Evolutionary conservation across 2,329 filamentous ascomycete species (phyloP), one percentile per base, ranked within the genome.

Genomic region (Nigrospora oryzae): DNA sequence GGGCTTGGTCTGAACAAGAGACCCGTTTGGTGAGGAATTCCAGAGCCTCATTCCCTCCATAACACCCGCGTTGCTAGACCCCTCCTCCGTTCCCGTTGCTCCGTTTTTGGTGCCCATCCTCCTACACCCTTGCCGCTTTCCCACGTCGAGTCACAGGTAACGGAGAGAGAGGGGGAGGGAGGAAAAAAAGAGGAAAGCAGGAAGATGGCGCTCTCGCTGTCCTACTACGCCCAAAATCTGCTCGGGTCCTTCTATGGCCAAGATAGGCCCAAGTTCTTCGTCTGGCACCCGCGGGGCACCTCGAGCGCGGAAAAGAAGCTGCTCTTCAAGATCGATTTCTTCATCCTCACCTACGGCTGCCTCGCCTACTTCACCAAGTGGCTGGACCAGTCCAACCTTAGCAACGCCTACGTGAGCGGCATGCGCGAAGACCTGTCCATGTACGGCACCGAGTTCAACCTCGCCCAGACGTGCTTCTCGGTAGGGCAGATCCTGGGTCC

Each of bases 301-400:
- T 6, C 52, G 11, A 2, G 30, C 12, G 34, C 37, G 5, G 57
- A 60, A 48, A 56, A 56, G 52, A 56, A 51, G 48, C 51, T 60
- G 6, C 42, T 61, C 8, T 56, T 56, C 52, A 59, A 61, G 47
- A 53, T 61, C 30, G 58, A 61, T 42, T 53, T 56, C 35, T 58
- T 56, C 51, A 59, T 61, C 45, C 49, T 61, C 11, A 56, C 52
- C 3, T 58, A 58, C 41, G 52, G 51, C 14, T 57, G 51, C 32
- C 46, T 59, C 11, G 53, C 53, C 3, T 59, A 57, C 42, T 57
- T 60, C 38, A 44, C 49, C 17, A 61, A 60, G 40, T 61, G 51
- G 47, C 52, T 61, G 11, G 57, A 61, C 39, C 53, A 52, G 44
- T 49, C 48, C 11, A 57, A 52, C 39, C 40, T 54, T 13, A 48